Base-by-base conservation (phyloP, 2,329 filamentous ascomycete species). In the Botrytis fragariae region DNA sequence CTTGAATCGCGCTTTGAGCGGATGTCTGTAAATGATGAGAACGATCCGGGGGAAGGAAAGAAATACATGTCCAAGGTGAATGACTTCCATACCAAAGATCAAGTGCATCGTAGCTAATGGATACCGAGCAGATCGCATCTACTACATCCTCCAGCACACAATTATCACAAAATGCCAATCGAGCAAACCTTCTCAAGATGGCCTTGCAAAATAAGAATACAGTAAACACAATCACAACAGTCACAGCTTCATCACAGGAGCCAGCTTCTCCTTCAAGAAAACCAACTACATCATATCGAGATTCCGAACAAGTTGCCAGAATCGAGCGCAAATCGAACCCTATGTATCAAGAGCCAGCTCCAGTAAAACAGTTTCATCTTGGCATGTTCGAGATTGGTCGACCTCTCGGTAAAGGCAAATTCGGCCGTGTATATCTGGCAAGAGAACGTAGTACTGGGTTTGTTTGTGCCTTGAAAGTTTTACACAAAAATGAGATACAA, bases 1-100 rank as follows among this genome's bases (percentile, higher is more conserved):
- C 87, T 98, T 64, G 95, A 98, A 84, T 87, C 92, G 83, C 93
- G 93, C 79, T 93, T 98, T 81, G 94, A 97, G 89, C 91, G 91
- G 83, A 89, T 98, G 84, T 92, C 93, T 32, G 93, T 98, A 75
- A 92, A 93, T 79, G 95, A 98, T 81, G 95, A 97, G 83, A 97
- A 95, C 81, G 91, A 93, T 74, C 83, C 85, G 45, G 84, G 84
- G 72, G 86, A 89, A 76, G 85, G 84, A 75, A 83, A 84, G 73
- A 86, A 86, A 75, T 86, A 89, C 77, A 97, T 97, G 84, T 83
- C 89, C 75, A 97, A 97, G 90, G 94, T 95, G 85, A 73, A 81
- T 95, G 85, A 73, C 81, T 76, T 62, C 22, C 0, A n/a, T 9
- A 8, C 37, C 61, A 69, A 83, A 9, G 51, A 25, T 44, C 1